Evolutionary conservation across 805 yeast genomes (phyloP).

Genomic region (Ogataea allantospora): DNA sequence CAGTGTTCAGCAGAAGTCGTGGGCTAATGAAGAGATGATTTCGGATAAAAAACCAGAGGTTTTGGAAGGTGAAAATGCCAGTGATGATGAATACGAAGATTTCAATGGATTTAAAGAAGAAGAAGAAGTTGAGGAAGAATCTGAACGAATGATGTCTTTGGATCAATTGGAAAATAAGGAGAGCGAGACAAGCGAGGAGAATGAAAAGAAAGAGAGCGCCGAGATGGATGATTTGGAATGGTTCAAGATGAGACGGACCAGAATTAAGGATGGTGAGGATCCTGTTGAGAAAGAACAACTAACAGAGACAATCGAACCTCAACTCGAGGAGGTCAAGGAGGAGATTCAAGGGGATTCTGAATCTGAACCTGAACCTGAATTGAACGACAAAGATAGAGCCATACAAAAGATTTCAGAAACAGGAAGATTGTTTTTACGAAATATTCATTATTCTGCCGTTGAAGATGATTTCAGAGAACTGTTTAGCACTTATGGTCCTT

Average conservation of each 20-base stretch:
- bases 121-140: slow-evolving; percentile 54
- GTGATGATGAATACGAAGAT: slow-evolving; percentile 55
- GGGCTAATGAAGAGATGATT: slow-evolving; percentile 64
- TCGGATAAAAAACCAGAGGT: slow-evolving; percentile 4
- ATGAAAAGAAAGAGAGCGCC: slow-evolving; percentile 23
- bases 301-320: background rate
- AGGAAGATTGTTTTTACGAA: slow-evolving; percentile 85
- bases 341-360: slow-evolving; percentile 3
- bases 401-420: slow-evolving; percentile 57
- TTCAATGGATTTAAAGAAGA: slow-evolving; percentile 45
- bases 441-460: slow-evolving; percentile 72
- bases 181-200: slow-evolving; percentile 13
- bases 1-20: slow-evolving; percentile 62
- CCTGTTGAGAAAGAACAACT: slow-evolving; percentile 7
- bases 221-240: slow-evolving; percentile 77
- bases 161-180: slow-evolving; percentile 13
- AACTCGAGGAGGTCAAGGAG: slow-evolving; percentile 12
- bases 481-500: slow-evolving; percentile 64
- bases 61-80: slow-evolving; percentile 37
- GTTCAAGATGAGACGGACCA: slow-evolving; percentile 71
- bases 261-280: slow-evolving; percentile 54
- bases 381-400: slow-evolving; percentile 45
- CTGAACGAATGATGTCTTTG: slow-evolving; percentile 45
- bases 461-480: slow-evolving; percentile 73
- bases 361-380: slow-evolving; percentile 23